Conservation (phyloP, 1,284 basidiomycete species). For the Ustilago tritici region DNA sequence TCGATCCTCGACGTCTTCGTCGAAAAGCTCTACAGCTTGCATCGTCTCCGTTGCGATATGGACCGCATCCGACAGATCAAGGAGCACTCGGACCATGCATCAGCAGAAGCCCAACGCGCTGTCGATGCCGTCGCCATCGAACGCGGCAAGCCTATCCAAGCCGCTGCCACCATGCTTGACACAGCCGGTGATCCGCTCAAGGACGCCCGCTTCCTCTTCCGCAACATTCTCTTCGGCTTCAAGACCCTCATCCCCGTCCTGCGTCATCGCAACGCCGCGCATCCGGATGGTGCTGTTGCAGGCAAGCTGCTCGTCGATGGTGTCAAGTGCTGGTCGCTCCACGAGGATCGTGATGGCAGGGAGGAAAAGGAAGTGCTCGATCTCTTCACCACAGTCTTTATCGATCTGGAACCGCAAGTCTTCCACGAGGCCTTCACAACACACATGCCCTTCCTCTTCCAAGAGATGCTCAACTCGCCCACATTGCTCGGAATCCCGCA, state of each 20-base stretch:
- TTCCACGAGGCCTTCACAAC: conserved; percentile 67
- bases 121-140: conserved; percentile 69
- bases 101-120: not conserved
- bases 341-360: conserved; percentile 77
- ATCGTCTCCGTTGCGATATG: conserved; percentile 63
- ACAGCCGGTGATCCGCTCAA: conserved; percentile 70
- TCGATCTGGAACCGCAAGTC: conserved; percentile 71
- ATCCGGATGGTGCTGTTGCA: conserved; percentile 87
- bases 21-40: conserved; percentile 86
- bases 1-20: conserved; percentile 86
- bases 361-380: conserved; percentile 91
- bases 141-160: conserved; percentile 70
- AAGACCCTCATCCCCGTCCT: conserved; percentile 84
- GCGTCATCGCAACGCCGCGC: conserved; percentile 81
- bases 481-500: conserved; percentile 88
- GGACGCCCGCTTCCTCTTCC: conserved; percentile 82
- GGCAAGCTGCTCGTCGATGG: conserved; percentile 88
- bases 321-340: conserved; percentile 85
- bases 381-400: conserved; percentile 75
- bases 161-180: conserved; percentile 70
- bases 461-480: conserved; percentile 74
- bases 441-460: conserved; percentile 64
- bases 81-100: conserved; percentile 29
- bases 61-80: conserved; percentile 47
- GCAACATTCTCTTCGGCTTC: conserved; percentile 90